Evolutionary conservation across 129 eudicot species (phyloP), one percentile per base, ranked within the genome.

Genomic region (Mikania micrantha): DNA sequence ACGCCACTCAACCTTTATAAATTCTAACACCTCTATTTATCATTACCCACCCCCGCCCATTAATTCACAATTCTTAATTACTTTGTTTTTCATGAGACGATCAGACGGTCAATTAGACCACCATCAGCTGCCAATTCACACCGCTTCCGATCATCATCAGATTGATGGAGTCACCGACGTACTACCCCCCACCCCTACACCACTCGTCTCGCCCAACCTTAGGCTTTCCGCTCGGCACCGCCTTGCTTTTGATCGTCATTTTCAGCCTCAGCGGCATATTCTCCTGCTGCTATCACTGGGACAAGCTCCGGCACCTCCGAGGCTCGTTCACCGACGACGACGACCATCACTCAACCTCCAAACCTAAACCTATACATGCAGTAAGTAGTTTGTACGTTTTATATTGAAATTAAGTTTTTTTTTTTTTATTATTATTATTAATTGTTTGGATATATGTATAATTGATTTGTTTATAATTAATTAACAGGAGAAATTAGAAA

Each of bases 251-350:
- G 25, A 75, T 88, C 24, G 77, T 88, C 35, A 85, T 88, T 4
- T 88, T 88, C 83, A 82, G 91, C 76, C 74, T 88, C 69, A 88
- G 96, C 34, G 96, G 96, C 10, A 74, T 88, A 20, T 85, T 88
- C 81, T 88, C 96, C 19, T 88, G 96, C 38, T 85, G 91, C 68
- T 88, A 88, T 69, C 96, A 88, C 44, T 88, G 96, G 96, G 96
- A 88, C 71, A 88, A 82, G 72, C 85, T 88, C 56, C 85, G 85
- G 8, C 78, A 77, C 65, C 76, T 83, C 63, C 78, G 80, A 57
- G 63, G 81, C 16, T 70, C 71, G 13, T 64, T 25, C 67, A 12
- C 56, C 48, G 85, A 84, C 60, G 77, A 69, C 6, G 62, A 79
- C 5, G 76, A 67, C 0, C 77, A 72, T 21, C 74, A 42, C 7